phyloP scores from a whole-genome alignment of 148 eudicot genomes.

The Chenopodium formosanum region DNA sequence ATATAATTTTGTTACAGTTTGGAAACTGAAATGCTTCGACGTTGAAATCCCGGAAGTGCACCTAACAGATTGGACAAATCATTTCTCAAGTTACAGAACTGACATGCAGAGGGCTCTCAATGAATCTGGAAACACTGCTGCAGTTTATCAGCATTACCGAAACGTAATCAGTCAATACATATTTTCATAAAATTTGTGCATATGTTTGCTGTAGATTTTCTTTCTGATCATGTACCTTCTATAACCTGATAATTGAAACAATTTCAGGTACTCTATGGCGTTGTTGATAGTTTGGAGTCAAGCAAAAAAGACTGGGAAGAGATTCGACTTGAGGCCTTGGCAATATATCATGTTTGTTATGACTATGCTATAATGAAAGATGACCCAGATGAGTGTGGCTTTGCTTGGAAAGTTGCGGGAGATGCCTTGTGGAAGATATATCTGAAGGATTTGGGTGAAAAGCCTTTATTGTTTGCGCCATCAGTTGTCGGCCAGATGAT shows the following conservation, averaged over 20 bases:
- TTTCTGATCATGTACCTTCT: neutral
- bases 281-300: conserved; percentile 43
- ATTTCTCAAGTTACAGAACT: too few species aligned
- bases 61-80: conserved; percentile 11
- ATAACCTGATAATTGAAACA: too few species aligned
- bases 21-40: conserved; percentile 48
- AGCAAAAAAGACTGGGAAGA: conserved; percentile 31
- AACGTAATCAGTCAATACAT: conserved; percentile 32
- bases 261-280: conserved; percentile 47
- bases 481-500: conserved; percentile 37
- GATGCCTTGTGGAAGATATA: conserved; percentile 38
- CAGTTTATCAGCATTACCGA: conserved; percentile 46
- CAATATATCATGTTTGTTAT: conserved; percentile 52
- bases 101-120: conserved; percentile 37
- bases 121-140: conserved; percentile 37
- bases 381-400: conserved; percentile 33
- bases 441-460: conserved; percentile 28
- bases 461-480: conserved; percentile 28
- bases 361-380: conserved; percentile 31
- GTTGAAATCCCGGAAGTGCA: conserved; percentile 30
- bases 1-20: conserved; percentile 4
- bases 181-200: neutral
- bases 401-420: conserved; percentile 76
- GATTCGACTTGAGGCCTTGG: conserved; percentile 48
- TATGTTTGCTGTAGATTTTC: neutral